Evolutionary conservation across 2,329 filamentous ascomycete species (phyloP), one percentile per base, ranked within the genome.

Genomic region (Raffaelea albimanens): DNA sequence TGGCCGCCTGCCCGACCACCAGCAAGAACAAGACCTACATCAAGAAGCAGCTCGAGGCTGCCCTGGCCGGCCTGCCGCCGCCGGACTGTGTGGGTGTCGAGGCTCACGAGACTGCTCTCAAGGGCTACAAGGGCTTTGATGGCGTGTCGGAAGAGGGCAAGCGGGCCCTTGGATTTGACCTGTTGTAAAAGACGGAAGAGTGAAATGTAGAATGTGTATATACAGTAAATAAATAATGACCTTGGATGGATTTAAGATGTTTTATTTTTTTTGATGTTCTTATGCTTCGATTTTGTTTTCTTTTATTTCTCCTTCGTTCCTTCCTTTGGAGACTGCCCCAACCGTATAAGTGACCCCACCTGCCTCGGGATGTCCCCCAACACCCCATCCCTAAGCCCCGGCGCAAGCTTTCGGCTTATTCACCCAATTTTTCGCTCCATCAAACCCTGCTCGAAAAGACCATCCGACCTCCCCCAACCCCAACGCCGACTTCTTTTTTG

Each of bases 211-310:
- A n/a, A n/a, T n/a, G n/a, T n/a, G n/a, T n/a, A n/a, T n/a, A n/a
- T n/a, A n/a, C n/a, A n/a, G n/a, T n/a, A n/a, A n/a, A n/a, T n/a
- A n/a, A n/a, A n/a, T n/a, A n/a, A n/a, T n/a, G n/a, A n/a, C 19
- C 21, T 42, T 16, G 19, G 39, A 5, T 19, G 19, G 31, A 11
- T 44, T 34, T 36, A 21, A 31, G 5, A 16, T 31, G 29, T 43
- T 43, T 33, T 31, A n/a, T 13, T 22, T 43, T 43, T n/a, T n/a
- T n/a, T n/a, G n/a, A n/a, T n/a, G n/a, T n/a, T n/a, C n/a, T n/a
- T n/a, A n/a, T n/a, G n/a, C n/a, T n/a, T n/a, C n/a, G n/a, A 34
- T 31, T 44, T n/a, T 36, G 38, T 44, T 38, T 44, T 18, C 19
- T 5, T 20, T 39, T 25, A 31, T 46, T 46, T 49, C 43, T 19